A percentile compares a stretch with the other conserved stretches of the same genome.
Evolutionary conservation across 306 rosid genomes (phyloP).

Genomic region (Abrus precatorius): DNA sequence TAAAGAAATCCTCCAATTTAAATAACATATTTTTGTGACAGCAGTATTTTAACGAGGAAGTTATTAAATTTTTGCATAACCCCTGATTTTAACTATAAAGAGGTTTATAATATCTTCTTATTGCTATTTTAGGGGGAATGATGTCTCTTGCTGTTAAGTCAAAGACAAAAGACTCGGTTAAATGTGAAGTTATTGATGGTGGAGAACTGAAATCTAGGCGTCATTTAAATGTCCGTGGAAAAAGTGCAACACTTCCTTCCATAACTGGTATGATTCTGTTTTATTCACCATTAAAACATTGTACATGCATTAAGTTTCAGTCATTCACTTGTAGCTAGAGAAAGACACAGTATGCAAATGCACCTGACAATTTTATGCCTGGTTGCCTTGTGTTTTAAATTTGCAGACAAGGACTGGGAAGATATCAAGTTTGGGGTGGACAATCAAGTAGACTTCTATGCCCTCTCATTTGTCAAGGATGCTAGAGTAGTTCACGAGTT

Average conservation of each 20-base stretch:
- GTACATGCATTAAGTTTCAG: slow-evolving; percentile 18
- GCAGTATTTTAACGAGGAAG: not conserved
- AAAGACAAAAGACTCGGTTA: slow-evolving; percentile 77
- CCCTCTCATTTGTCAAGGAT: slow-evolving; percentile 94
- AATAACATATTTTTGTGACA: not conserved
- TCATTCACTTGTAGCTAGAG: slow-evolving; percentile 33
- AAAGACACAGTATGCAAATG: slow-evolving; percentile 24
- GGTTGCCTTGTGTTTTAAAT: slow-evolving; percentile 36
- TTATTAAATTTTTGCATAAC: slow-evolving; percentile 26
- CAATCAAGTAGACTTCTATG: slow-evolving; percentile 93
- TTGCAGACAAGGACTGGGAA: slow-evolving; percentile 95
- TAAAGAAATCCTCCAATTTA: slow-evolving; percentile 15
- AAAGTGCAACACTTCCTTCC: slow-evolving; percentile 97
- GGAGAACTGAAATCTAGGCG: slow-evolving; percentile 98
- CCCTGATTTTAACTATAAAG: slow-evolving; percentile 7
- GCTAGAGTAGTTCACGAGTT: slow-evolving; percentile 91
- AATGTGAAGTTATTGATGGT: slow-evolving; percentile 88
- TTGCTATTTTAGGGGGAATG: slow-evolving; percentile 85
- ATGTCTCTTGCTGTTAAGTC: slow-evolving; percentile 90
- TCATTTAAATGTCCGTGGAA: slow-evolving; percentile 96
- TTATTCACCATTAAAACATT: not conserved
- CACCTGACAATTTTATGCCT: slow-evolving; percentile 24
- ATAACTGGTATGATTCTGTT: slow-evolving; percentile 73
- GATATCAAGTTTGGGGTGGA: slow-evolving; percentile 99
- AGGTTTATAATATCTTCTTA: slow-evolving; percentile 33